phyloP scores from a whole-genome alignment of 2,329 filamentous ascomycete genomes.

The Ceratocystis alfenasii region DNA sequence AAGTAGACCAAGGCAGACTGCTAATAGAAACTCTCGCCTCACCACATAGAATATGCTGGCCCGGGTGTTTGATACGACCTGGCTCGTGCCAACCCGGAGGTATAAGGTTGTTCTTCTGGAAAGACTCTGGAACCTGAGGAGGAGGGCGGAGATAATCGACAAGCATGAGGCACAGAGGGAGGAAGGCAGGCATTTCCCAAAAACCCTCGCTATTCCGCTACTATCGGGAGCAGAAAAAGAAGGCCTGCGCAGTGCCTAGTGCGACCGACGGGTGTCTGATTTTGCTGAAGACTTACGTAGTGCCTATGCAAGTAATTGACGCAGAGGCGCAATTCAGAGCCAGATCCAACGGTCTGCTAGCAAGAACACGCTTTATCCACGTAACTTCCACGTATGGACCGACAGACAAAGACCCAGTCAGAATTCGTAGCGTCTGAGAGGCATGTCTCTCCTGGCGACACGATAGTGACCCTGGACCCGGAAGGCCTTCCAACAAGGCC shows the following conservation, averaged over 20 bases:
- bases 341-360: too few relatives aligned
- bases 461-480: too few relatives aligned
- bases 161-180: background rate
- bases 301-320: background rate
- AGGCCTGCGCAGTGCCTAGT: background rate
- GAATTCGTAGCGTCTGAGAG: too few relatives aligned
- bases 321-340: background rate
- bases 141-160: background rate
- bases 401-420: too few relatives aligned
- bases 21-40: too few relatives aligned
- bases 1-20: background rate
- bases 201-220: too few relatives aligned
- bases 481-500: too few relatives aligned
- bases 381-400: too few relatives aligned
- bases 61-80: background rate
- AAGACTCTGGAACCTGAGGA: background rate
- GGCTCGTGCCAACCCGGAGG: constrained; percentile 4
- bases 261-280: background rate
- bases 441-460: too few relatives aligned
- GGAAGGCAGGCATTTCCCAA: background rate
- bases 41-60: background rate
- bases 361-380: too few relatives aligned
- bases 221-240: too few relatives aligned
- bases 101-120: background rate
- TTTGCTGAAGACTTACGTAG: background rate